A percentile compares a stretch with the other conserved stretches of the same genome.
Evolutionary conservation across 164 flowering plant species (phyloP).

Genomic region (Vitis amurensis): DNA sequence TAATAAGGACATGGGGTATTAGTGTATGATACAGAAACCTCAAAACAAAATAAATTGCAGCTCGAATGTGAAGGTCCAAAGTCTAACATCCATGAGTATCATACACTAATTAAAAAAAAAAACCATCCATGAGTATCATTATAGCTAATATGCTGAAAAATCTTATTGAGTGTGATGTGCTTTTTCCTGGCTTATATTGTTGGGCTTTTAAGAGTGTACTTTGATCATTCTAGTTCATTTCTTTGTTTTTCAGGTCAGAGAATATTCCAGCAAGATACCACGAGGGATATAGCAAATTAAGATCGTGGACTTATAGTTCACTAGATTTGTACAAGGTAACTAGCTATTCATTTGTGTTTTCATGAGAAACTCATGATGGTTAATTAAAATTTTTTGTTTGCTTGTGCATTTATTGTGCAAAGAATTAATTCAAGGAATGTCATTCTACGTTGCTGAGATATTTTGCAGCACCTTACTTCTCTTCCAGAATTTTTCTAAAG

Average conservation of each 20-base stretch:
- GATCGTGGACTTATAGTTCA: conserved; percentile 83
- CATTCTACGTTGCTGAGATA: not conserved
- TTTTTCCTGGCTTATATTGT: not conserved
- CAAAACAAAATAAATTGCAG: too few relatives aligned
- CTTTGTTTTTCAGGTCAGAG: conserved; percentile 47
- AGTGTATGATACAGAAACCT: too few relatives aligned
- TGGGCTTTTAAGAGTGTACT: not conserved
- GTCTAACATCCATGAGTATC: too few relatives aligned
- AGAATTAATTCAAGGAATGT: too few relatives aligned
- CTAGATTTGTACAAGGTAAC: conserved; percentile 86
- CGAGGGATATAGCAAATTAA: conserved; percentile 82
- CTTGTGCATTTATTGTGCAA: too few relatives aligned
- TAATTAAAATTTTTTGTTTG: not conserved
- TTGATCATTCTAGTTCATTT: not conserved
- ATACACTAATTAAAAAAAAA: too few relatives aligned
- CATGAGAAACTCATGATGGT: not conserved
- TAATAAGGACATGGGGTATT: too few relatives aligned
- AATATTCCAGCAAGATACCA: conserved; percentile 63
- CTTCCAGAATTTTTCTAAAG: too few relatives aligned
- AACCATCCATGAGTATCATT: too few relatives aligned
- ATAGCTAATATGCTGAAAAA: too few relatives aligned
- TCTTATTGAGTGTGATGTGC: too few relatives aligned
- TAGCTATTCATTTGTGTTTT: not conserved
- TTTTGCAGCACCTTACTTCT: not conserved
- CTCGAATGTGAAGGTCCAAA: too few relatives aligned